Conservation (phyloP, 495 filamentous ascomycete species). For the Lophium mytilinum region DNA sequence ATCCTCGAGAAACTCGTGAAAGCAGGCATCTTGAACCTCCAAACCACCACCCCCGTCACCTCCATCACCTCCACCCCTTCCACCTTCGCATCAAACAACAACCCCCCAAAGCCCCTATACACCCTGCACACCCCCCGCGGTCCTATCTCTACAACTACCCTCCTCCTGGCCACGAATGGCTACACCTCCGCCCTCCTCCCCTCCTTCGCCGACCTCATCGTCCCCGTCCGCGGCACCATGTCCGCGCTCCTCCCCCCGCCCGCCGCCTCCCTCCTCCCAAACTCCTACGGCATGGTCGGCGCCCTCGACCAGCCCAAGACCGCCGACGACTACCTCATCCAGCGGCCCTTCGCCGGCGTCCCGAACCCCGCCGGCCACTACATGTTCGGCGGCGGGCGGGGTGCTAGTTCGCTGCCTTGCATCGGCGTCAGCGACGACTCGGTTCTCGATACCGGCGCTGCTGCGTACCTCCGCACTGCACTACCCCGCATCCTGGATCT, state of each 20-base stretch:
- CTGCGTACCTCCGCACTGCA: constrained; percentile 42
- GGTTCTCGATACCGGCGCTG: constrained; percentile 44
- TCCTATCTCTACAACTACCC: constrained; percentile 44
- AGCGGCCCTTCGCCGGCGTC: constrained; percentile 40
- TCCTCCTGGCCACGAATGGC: constrained; percentile 73
- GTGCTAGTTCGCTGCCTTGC: constrained; percentile 40
- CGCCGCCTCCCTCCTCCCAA: constrained; percentile 33
- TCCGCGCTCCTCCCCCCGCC: constrained; percentile 53
- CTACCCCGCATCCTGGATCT: constrained; percentile 37
- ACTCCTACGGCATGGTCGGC: constrained; percentile 56
- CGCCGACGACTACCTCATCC: constrained; percentile 67
- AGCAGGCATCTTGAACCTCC: constrained; percentile 51
- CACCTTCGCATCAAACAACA: constrained; percentile 7
- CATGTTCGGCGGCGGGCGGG: constrained; percentile 58
- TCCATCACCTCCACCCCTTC: constrained; percentile 24
- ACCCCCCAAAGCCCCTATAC: constrained; percentile 35
- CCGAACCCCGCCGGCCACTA: constrained; percentile 40
- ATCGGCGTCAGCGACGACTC: constrained; percentile 52
- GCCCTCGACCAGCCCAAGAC: constrained; percentile 33
- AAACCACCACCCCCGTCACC: constrained; percentile 63
- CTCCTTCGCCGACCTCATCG: constrained; percentile 58
- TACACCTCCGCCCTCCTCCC: constrained; percentile 69
- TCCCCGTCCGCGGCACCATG: constrained; percentile 69
- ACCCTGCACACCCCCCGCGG: constrained; percentile 57
- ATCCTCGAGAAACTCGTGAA: constrained; percentile 51